phyloP scores from a whole-genome alignment of 805 yeast genomes.

The Candida tammaniensis region DNA sequence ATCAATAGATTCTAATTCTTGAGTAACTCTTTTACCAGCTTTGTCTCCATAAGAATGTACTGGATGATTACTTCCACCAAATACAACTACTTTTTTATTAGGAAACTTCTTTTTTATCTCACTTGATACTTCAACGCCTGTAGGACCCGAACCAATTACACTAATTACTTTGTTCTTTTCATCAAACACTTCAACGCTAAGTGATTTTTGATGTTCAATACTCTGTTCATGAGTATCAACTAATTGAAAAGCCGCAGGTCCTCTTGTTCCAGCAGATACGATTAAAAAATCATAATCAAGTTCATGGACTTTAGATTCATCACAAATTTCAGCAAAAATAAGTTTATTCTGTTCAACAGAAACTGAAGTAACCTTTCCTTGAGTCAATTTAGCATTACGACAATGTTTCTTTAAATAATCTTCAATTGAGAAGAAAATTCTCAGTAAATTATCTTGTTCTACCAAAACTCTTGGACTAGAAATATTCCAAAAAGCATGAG shows the following conservation, averaged over 20 bases:
- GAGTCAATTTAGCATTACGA: slow-evolving; percentile 14
- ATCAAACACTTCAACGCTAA: too few relatives aligned
- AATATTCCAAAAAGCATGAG: slow-evolving; percentile 22
- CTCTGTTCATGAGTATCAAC: slow-evolving; percentile 15
- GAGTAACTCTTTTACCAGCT: slow-evolving; percentile 10
- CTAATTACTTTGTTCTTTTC: slow-evolving; percentile 22
- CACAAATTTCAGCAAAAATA: too few relatives aligned
- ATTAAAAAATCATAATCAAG: slow-evolving; percentile 29
- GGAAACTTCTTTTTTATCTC: slow-evolving; percentile 24
- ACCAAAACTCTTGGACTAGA: slow-evolving; percentile 31
- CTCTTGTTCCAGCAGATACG: slow-evolving; percentile 30
- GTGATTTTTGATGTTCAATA: slow-evolving; percentile 18
- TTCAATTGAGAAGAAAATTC: slow-evolving; percentile 20
- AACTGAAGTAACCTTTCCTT: slow-evolving; percentile 24
- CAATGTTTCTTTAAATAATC: slow-evolving; percentile 17
- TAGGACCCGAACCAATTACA: slow-evolving; percentile 33
- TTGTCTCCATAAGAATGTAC: background rate
- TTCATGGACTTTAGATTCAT: too few relatives aligned
- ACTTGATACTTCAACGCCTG: slow-evolving; percentile 36
- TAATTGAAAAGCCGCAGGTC: slow-evolving; percentile 25
- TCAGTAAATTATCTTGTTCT: slow-evolving; percentile 20
- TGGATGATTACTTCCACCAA: slow-evolving; percentile 10
- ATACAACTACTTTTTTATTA: slow-evolving; percentile 20
- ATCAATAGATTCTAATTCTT: slow-evolving; percentile 14
- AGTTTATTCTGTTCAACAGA: slow-evolving; percentile 22